Base-by-base conservation (phyloP, 2,329 filamentous ascomycete species). In the Graphilbum sp. region DNA sequence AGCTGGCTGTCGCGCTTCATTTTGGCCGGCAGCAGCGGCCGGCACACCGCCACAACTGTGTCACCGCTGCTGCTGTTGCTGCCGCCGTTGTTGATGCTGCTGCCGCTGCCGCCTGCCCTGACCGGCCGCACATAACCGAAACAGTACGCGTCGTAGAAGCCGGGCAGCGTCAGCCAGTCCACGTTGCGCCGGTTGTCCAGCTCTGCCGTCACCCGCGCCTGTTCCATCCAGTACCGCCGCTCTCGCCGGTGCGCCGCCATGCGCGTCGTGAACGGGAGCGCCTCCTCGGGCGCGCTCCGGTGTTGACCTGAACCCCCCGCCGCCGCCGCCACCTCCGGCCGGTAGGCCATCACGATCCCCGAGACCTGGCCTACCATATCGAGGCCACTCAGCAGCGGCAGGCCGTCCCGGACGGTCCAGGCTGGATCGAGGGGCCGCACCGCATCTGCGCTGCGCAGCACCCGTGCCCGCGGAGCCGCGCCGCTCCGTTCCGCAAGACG, bases 1-100 rank as follows among this genome's bases (percentile, higher is more conserved):
- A 53, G 48, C 18, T 50, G 44, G 31, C 49, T 41, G 11, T 50
- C 49, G 11, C 47, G 41, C 23, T 59, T 46, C 11, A 41, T 39
- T 1, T 38, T 12, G 2, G 47, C 37, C 44, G 50, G 48, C 18
- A 54, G 31, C 3, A 41, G 19, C 31, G 30, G 18, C 34, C 27
- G 18, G 21, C 8, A 17, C 13, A 12, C 3, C 15, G 4, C 18
- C 16, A 19, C 7, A n/a, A n/a, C n/a, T n/a, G n/a, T n/a, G n/a
- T n/a, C n/a, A n/a, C n/a, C n/a, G n/a, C n/a, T n/a, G n/a, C n/a
- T n/a, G n/a, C n/a, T n/a, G n/a, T n/a, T n/a, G n/a, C n/a, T n/a
- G n/a, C n/a, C n/a, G n/a, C n/a, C n/a, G n/a, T n/a, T n/a, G n/a
- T n/a, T n/a, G n/a, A n/a, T n/a, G n/a, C n/a, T n/a, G n/a, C n/a